phyloP scores from a whole-genome alignment of 495 filamentous ascomycete genomes.

The Aspergillus leporis region DNA sequence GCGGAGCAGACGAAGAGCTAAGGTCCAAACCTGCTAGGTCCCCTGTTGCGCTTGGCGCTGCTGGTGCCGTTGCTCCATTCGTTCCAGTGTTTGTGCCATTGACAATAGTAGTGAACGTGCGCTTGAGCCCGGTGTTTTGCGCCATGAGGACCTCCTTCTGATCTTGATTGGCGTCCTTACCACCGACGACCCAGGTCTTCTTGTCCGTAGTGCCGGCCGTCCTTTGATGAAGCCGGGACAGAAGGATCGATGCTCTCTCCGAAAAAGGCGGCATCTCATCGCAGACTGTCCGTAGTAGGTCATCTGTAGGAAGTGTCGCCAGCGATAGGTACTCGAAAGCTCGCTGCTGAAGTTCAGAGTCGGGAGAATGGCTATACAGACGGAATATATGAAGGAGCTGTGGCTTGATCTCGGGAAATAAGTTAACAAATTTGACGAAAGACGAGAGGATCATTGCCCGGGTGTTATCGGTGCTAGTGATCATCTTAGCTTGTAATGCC shows the following conservation, averaged over 20 bases:
- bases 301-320: constrained; percentile 82
- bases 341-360: constrained; percentile 93
- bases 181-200: constrained; percentile 93
- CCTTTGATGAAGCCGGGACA: constrained; percentile 92
- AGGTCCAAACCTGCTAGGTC: constrained; percentile 85
- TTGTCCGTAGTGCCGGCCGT: constrained; percentile 89
- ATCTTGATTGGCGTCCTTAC: constrained; percentile 87
- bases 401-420: constrained; percentile 98
- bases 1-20: constrained; percentile 52
- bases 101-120: constrained; percentile 67
- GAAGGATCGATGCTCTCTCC: constrained; percentile 84
- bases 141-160: constrained; percentile 76
- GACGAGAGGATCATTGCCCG: constrained; percentile 91
- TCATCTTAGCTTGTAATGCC: constrained; percentile 87
- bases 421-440: constrained; percentile 96
- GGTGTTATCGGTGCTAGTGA: constrained; percentile 83
- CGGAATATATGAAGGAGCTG: constrained; percentile 89
- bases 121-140: constrained; percentile 79
- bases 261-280: constrained; percentile 99
- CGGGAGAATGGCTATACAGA: constrained; percentile 90
- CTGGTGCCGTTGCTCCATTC: constrained; percentile 45
- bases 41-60: constrained; percentile 39
- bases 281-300: constrained; percentile 91
- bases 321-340: constrained; percentile 94
- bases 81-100: constrained; percentile 54